phyloP scores from a whole-genome alignment of 495 filamentous ascomycete genomes.

The Penicillium crystallinum region DNA sequence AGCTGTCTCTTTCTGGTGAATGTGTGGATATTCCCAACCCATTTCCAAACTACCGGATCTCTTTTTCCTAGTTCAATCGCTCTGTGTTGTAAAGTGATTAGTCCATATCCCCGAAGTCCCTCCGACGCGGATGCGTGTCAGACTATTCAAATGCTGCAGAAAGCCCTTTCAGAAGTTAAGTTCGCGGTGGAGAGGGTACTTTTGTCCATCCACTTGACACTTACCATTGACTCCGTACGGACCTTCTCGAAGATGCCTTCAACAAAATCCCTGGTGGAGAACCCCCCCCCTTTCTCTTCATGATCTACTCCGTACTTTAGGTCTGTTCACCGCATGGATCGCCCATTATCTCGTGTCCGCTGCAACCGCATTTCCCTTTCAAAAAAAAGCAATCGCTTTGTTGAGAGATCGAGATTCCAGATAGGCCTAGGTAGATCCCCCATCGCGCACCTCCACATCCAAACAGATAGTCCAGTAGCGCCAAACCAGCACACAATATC shows the following conservation, averaged over 20 bases:
- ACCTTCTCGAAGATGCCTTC: background rate
- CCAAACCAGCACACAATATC: background rate
- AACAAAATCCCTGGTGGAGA: background rate
- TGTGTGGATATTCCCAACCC: conserved; percentile 19
- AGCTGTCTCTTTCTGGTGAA: too few species aligned
- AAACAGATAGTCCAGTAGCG: background rate
- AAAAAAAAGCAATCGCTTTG: conserved; percentile 6
- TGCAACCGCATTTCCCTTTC: conserved; percentile 15
- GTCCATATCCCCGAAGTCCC: background rate
- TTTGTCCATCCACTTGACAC: background rate
- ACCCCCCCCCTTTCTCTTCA: conserved; percentile 1
- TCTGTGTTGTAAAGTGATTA: too few species aligned
- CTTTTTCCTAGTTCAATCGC: background rate
- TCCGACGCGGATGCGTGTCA: conserved; percentile 13
- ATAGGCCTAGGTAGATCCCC: background rate
- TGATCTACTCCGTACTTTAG: background rate
- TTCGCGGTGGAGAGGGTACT: background rate
- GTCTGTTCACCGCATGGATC: conserved; percentile 1
- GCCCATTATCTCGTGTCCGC: conserved; percentile 24
- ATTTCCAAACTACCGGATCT: conserved; percentile 9
- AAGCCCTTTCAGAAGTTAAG: conserved; percentile 6
- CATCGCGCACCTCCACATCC: background rate
- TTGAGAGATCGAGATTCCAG: background rate
- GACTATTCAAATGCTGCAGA: conserved; percentile 8
- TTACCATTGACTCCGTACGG: background rate